Evolutionary conservation across 1,139 yeast genomes (phyloP).

Genomic region (Hanseniaspora sp.): DNA sequence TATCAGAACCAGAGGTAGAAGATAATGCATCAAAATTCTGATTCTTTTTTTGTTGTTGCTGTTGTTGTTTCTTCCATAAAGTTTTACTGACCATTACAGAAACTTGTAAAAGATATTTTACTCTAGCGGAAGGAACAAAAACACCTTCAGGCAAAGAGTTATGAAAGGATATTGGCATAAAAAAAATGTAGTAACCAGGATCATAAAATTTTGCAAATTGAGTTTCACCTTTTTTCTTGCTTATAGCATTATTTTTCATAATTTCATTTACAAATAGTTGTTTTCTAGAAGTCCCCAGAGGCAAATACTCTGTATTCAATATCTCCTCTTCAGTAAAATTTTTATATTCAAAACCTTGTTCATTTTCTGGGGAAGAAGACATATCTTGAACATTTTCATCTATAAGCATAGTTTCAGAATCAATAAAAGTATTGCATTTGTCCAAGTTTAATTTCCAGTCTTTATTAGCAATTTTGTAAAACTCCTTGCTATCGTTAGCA

Average conservation of each 20-base stretch:
- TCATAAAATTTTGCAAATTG: conserved; percentile 19
- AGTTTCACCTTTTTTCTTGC: conserved; percentile 8
- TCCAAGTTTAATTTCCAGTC: conserved; percentile 38
- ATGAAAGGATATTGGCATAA: conserved; percentile 61
- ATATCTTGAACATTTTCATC: conserved; percentile 23
- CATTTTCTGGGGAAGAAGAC: conserved; percentile 18
- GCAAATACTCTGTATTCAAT: conserved; percentile 12
- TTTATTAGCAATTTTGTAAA: conserved; percentile 39
- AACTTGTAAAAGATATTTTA: conserved; percentile 19
- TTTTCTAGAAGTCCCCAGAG: conserved; percentile 19
- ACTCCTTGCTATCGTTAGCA: conserved; percentile 41
- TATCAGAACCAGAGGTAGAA: not conserved
- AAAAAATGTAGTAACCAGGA: conserved; percentile 69
- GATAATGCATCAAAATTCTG: conserved; percentile 1
- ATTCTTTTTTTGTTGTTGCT: not conserved
- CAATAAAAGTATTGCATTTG: conserved; percentile 42
- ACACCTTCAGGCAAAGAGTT: conserved; percentile 63
- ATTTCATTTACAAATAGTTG: conserved; percentile 21
- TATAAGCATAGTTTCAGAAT: conserved; percentile 23
- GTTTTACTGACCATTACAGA: conserved; percentile 14
- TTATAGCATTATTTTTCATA: conserved; percentile 13
- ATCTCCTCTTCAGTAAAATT: conserved; percentile 15
- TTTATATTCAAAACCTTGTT: conserved; percentile 18
- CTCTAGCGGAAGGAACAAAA: conserved; percentile 37
- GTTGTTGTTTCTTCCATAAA: conserved; percentile 6